phyloP scores from a whole-genome alignment of 768 basidiomycete species.

The Trametes cingulata region DNA sequence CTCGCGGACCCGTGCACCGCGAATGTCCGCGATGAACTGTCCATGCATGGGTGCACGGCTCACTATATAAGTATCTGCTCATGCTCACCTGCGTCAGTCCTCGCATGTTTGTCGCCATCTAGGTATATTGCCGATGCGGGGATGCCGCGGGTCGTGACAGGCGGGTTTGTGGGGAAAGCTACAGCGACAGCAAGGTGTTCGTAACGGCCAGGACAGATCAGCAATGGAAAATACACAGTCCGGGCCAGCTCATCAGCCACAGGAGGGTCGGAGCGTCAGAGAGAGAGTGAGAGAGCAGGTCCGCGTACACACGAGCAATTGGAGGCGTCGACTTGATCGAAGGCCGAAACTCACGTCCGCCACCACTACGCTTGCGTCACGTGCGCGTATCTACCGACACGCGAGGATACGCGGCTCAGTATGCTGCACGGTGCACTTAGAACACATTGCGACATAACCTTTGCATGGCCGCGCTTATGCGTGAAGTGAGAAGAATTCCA shows the following conservation, averaged over 20 bases:
- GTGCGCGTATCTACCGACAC: not conserved
- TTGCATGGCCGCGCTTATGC: not conserved
- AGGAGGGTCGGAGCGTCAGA: not conserved
- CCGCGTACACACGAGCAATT: not conserved
- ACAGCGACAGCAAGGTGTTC: not conserved
- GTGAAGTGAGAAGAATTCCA: conserved; percentile 1
- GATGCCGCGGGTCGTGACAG: conserved; percentile 5
- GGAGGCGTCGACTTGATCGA: not conserved
- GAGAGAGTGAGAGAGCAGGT: not conserved
- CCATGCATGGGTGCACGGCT: not conserved
- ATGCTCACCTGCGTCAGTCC: conserved; percentile 83
- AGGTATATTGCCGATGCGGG: conserved; percentile 18
- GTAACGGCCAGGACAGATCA: not conserved
- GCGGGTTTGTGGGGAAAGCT: not conserved
- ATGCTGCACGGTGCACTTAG: no score
- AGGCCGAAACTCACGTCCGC: not conserved
- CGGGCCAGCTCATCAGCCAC: conserved; percentile 12
- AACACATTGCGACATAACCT: not conserved
- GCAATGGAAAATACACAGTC: not conserved
- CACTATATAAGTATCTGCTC: not conserved
- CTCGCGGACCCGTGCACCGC: conserved; percentile 94
- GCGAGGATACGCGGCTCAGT: no score
- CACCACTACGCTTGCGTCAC: not conserved
- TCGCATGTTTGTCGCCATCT: conserved; percentile 89
- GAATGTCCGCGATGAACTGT: conserved; percentile 98